Evolutionary conservation across 441 rosid genomes (phyloP).

Genomic region (Aleurites moluccanus): DNA sequence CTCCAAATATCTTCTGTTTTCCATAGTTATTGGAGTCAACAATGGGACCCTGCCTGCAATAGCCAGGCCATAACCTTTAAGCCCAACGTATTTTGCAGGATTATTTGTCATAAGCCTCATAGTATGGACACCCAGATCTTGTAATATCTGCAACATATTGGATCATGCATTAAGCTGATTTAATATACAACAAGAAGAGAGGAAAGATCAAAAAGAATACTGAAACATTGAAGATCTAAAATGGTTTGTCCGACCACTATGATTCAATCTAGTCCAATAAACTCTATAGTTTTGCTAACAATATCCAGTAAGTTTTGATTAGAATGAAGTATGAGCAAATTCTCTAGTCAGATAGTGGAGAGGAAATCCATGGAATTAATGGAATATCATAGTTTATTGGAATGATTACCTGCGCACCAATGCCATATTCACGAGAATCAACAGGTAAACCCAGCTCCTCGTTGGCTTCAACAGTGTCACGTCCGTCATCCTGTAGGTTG

Average conservation of each 20-base stretch:
- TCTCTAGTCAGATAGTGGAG: background rate
- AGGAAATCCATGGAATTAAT: conserved; percentile 1
- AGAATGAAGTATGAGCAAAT: background rate
- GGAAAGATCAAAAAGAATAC: background rate
- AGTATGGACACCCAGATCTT: conserved; percentile 70
- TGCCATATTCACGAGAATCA: conserved; percentile 85
- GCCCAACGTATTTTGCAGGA: conserved; percentile 71
- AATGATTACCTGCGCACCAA: conserved; percentile 76
- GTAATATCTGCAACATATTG: conserved; percentile 51
- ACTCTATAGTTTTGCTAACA: background rate
- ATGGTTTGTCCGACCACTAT: background rate
- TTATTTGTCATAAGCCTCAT: conserved; percentile 89
- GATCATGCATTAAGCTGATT: conserved; percentile 12
- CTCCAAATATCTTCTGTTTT: conserved; percentile 62
- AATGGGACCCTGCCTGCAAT: conserved; percentile 75
- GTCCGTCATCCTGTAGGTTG: conserved; percentile 81
- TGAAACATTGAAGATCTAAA: background rate
- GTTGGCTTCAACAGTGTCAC: conserved; percentile 82
- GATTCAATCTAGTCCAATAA: conserved; percentile 4
- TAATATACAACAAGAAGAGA: background rate
- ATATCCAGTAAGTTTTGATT: background rate
- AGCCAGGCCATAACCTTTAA: conserved; percentile 83
- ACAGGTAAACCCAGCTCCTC: conserved; percentile 77
- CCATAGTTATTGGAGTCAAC: conserved; percentile 38
- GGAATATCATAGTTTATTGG: background rate